A percentile compares a stretch with the other conserved stretches of the same genome.
Evolutionary conservation across 768 basidiomycete genomes (phyloP).

Genomic region (Amanita thiersii): DNA sequence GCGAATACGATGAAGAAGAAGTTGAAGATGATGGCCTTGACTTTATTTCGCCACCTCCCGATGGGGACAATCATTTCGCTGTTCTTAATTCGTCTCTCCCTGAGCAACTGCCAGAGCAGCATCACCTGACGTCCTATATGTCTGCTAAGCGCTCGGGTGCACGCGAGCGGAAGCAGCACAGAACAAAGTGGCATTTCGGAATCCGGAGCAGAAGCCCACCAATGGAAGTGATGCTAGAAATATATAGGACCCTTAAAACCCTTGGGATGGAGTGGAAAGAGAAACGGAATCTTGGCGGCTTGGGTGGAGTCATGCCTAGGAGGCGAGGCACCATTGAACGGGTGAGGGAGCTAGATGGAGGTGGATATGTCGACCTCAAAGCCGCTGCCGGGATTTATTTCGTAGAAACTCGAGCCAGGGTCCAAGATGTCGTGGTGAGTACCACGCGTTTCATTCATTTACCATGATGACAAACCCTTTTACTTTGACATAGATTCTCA

Average conservation of each 20-base stretch:
- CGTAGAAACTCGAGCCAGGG: slow-evolving; percentile 86
- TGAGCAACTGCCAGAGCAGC: slow-evolving; percentile 48
- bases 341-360: slow-evolving; percentile 52
- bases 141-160: slow-evolving; percentile 42
- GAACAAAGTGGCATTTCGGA: slow-evolving; percentile 96
- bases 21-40: slow-evolving; percentile 32
- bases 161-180: slow-evolving; percentile 60
- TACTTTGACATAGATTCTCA: slow-evolving; percentile 58
- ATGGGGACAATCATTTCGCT: slow-evolving; percentile 57
- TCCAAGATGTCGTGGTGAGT: slow-evolving; percentile 87
- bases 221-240: slow-evolving; percentile 99
- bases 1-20: slow-evolving; percentile 52
- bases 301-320: slow-evolving; percentile 45
- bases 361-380: slow-evolving; percentile 53
- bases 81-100: slow-evolving; percentile 87
- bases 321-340: slow-evolving; percentile 44
- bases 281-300: slow-evolving; percentile 70
- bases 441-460: slow-evolving; percentile 3
- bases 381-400: slow-evolving; percentile 79
- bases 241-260: slow-evolving; percentile 84
- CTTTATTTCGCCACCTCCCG: slow-evolving; percentile 15
- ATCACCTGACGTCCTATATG: slow-evolving; percentile 64
- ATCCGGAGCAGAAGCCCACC: slow-evolving; percentile 91
- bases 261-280: slow-evolving; percentile 98
- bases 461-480: background rate